Conservation (phyloP, 495 filamentous ascomycete genomes). For the Pyrenopolyporus hunteri region DNA sequence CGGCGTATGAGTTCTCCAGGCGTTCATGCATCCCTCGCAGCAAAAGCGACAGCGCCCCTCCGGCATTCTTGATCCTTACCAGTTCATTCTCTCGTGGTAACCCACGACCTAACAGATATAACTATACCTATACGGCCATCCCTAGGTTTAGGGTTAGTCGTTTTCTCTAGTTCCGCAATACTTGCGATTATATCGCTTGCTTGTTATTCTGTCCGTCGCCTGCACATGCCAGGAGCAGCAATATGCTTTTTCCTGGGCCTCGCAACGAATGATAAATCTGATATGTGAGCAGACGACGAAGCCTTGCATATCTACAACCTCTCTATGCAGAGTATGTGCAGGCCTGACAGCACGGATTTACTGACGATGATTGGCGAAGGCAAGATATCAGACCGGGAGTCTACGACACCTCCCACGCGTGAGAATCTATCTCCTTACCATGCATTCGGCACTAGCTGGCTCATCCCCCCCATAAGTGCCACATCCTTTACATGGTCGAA, state of each 20-base stretch:
- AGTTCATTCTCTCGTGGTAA: constrained; percentile 2
- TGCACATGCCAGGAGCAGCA: constrained; percentile 39
- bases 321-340: constrained; percentile 22
- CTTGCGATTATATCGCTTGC: constrained; percentile 3
- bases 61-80: constrained; percentile 10
- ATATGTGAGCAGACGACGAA: constrained; percentile 30
- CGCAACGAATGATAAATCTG: constrained; percentile 17
- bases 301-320: constrained; percentile 33
- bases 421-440: constrained; percentile 5
- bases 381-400: constrained; percentile 19
- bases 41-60: constrained; percentile 1
- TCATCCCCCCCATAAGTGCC: constrained; percentile 21
- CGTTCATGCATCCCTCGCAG: constrained; percentile 17
- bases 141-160: constrained; percentile 10
- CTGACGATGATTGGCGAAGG: constrained; percentile 16
- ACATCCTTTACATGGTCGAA: constrained; percentile 25
- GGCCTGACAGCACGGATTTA: constrained; percentile 14
- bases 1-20: constrained; percentile 10
- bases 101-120: neutral
- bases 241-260: constrained; percentile 21
- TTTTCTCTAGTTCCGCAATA: constrained; percentile 10
- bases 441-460: constrained; percentile 20
- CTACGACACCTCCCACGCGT: constrained; percentile 24
- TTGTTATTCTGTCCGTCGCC: constrained; percentile 19
- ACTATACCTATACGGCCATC: neutral